Evolutionary conservation across 352 stramenopile genomes (phyloP), one percentile per base, ranked within the genome.

Genomic region (Phytophthora rubi): DNA sequence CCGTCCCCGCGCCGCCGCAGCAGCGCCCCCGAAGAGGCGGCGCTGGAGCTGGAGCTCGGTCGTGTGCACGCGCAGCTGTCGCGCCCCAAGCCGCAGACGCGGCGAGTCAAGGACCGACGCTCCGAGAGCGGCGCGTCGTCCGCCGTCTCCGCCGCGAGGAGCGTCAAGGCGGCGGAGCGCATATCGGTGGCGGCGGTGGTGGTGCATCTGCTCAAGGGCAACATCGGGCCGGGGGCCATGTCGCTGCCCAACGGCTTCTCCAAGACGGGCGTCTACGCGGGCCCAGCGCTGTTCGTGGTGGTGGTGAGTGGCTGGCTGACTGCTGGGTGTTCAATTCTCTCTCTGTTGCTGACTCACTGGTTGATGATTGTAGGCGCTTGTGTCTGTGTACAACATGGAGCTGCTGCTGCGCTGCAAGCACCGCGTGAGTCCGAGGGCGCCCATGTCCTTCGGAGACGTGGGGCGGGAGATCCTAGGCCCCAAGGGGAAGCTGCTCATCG

Each of bases 321-420:
- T n/a, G 33, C 39, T 16, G 37, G 9, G 37, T 45, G 12, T 39
- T 39, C 7, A 13, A 39, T 10, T 39, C 7, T 12, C 33, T 7
- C 33, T 7, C 33, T 47, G 39, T 18, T 33, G n/a, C 4, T 53
- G 32, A 35, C 33, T 21, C 23, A 26, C 2, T 26, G 33, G 26
- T 4, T 37, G 28, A 3, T 37, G 28, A 30, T 15, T 48, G 35
- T 65, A 91, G 81, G 86, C 86, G 21, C 71, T 92, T 13, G 73
- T 91, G 53, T 94, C 81, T 4, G 85, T 86, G 62, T 94, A 94
- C 81, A 94, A 94, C 59, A 94, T 94, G 87, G 80, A 93, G 44
- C 62, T 94, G 59, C 65, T 93, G 63, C 71, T 93, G 5, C 73
- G 78, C 15, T 93, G 85, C 73, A 94, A 94, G 65, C 71, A 76